phyloP scores from a whole-genome alignment of 164 flowering plant species.

The Vitis cinerea region DNA sequence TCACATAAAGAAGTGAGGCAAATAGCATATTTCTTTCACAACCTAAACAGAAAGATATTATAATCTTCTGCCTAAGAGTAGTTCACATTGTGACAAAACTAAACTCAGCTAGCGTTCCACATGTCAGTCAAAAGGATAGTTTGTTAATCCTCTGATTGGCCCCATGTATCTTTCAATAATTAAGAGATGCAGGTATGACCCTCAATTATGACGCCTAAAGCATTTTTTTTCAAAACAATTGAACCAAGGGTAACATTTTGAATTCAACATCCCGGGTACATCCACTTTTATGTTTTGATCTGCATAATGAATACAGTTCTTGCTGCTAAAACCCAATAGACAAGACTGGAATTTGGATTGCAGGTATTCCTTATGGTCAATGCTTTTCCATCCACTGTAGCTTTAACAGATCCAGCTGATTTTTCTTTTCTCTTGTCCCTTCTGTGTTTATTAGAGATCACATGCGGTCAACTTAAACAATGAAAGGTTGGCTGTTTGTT shows the following conservation, averaged over 20 bases:
- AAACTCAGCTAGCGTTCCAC: background rate
- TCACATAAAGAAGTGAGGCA: background rate
- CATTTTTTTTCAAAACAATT: background rate
- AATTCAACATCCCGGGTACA: background rate
- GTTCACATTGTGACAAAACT: background rate
- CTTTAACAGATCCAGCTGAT: background rate
- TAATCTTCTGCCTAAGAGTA: background rate
- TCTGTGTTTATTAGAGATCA: background rate
- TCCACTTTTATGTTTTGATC: background rate
- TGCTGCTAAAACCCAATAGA: background rate
- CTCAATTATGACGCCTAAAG: background rate
- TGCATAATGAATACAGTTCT: background rate
- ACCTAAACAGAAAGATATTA: background rate
- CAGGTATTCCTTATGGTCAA: background rate
- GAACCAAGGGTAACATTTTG: too few relatives aligned
- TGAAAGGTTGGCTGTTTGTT: background rate
- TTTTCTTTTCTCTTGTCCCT: background rate
- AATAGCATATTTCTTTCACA: background rate
- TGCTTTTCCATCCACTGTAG: background rate
- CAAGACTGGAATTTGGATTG: background rate
- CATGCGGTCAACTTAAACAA: background rate
- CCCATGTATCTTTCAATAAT: background rate
- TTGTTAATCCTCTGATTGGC: background rate
- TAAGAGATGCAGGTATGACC: background rate
- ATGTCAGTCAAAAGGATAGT: background rate